Conservation (phyloP, 805 yeast genomes). For the Pichia pseudocactophila region DNA sequence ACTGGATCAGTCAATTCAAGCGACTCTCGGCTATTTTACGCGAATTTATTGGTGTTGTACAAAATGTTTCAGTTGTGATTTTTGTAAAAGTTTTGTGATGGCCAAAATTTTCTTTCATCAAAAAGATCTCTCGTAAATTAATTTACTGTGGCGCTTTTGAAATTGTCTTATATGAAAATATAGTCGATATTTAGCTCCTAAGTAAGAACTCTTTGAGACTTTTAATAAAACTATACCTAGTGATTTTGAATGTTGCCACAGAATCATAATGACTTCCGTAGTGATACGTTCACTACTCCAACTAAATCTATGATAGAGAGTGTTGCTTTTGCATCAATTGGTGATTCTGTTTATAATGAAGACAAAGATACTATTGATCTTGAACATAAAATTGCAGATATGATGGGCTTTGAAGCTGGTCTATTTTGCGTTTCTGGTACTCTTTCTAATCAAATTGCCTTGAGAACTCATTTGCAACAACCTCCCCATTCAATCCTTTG, state of each 20-base stretch:
- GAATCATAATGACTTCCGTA: constrained; percentile 43
- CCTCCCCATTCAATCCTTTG: constrained; percentile 85
- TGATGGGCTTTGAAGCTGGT: constrained; percentile 77
- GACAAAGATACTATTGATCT: constrained; percentile 61
- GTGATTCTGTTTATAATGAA: constrained; percentile 87
- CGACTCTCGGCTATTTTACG: no score
- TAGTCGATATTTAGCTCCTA: no score
- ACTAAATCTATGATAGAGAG: constrained; percentile 63
- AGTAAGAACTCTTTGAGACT: no score
- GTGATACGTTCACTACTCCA: constrained; percentile 91
- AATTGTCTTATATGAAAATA: no score
- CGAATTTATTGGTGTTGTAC: no score
- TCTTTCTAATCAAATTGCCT: constrained; percentile 77
- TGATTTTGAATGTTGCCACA: constrained; percentile 7
- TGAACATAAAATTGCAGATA: constrained; percentile 52
- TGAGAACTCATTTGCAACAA: constrained; percentile 64
- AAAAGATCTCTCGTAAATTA: no score
- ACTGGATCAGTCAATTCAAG: no score
- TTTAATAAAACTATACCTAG: no score
- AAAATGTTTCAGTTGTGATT: no score
- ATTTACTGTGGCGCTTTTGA: no score
- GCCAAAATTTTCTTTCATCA: no score
- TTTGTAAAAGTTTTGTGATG: no score
- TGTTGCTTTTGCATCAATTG: constrained; percentile 48
- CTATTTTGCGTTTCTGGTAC: constrained; percentile 85